Evolutionary conservation across 1,139 yeast species (phyloP).

Genomic region (Candida tropicalis): DNA sequence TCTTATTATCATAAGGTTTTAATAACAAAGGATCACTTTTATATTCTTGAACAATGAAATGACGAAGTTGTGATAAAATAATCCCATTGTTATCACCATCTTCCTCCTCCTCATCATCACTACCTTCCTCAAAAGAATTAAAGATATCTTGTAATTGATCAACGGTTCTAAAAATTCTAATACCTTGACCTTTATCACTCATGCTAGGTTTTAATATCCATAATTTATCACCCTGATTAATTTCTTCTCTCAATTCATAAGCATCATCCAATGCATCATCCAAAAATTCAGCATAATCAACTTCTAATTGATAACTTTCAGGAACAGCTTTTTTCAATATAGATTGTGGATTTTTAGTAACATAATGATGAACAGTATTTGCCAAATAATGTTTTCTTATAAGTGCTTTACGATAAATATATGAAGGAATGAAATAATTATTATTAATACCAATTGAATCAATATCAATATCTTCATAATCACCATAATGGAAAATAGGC

Average conservation of each 20-base stretch:
- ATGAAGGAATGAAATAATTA: constrained; percentile 73
- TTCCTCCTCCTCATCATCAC: constrained; percentile 56
- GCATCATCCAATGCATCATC: constrained; percentile 93
- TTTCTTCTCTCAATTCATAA: constrained; percentile 80
- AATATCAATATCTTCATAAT: constrained; percentile 85
- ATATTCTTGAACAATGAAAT: constrained; percentile 87
- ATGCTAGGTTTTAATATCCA: constrained; percentile 95
- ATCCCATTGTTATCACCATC: constrained; percentile 56
- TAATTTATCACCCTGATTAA: constrained; percentile 61
- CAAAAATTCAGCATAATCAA: constrained; percentile 95
- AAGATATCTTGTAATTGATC: constrained; percentile 82
- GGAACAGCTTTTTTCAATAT: constrained; percentile 65
- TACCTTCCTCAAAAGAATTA: constrained; percentile 79
- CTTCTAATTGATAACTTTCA: constrained; percentile 75
- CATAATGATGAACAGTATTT: constrained; percentile 72
- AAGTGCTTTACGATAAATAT: constrained; percentile 81
- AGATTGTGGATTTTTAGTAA: constrained; percentile 74
- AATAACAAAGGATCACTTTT: constrained; percentile 67
- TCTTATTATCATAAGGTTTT: constrained; percentile 60
- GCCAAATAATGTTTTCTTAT: constrained; percentile 89
- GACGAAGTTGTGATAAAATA: constrained; percentile 84
- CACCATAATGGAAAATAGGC: constrained; percentile 73
- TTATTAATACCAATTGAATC: constrained; percentile 49
- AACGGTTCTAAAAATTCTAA: constrained; percentile 74
- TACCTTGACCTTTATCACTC: constrained; percentile 98